Evolutionary conservation across 768 basidiomycete species (phyloP), one percentile per base, ranked within the genome.

Genomic region (Amanita fuliginea): DNA sequence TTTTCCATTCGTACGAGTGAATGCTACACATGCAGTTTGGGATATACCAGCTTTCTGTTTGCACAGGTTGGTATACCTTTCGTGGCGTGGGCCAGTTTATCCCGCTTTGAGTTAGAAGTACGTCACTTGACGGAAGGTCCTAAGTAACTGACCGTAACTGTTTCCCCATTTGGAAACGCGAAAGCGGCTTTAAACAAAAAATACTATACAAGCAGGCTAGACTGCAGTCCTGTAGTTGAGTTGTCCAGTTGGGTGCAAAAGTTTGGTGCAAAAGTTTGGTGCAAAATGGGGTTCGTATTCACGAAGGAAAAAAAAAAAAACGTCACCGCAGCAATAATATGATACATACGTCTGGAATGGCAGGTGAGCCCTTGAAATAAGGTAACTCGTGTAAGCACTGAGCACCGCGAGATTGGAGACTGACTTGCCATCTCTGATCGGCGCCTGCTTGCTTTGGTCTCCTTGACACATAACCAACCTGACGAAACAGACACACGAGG

Each of bases 211-310:
- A 9, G 9, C 6, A 2, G 4, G 9, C 6, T 4, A 28, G 16
- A n/a, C 9, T 43, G n/a, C 16, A 4, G 7, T 43, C 14, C 14
- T 2, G 42, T n/a, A 30, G 28, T 43, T 8, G 24, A 28, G 13
- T 28, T 11, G 22, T 42, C 19, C 5, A 14, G 14, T 3, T 24
- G 22, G 13, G 24, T 7, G 8, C 13, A 24, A 14, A 22, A 14
- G 24, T 42, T 42, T n/a, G 41, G 41, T 16, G 41, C 41, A 42
- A 42, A 42, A 42, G n/a, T n/a, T 42, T n/a, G 41, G 41, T 16
- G 41, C 41, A 42, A 42, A 42, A 42, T 2, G 22, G 22, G 22
- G 21, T 42, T 42, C 22, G 10, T 26, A 7, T 42, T 42, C 22
- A 8, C 14, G 6, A 10, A 14, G 24, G 6, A 24, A 5, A 5